Conservation (phyloP, 2,329 filamentous ascomycete genomes). For the Botryosphaeria dothidea region DNA sequence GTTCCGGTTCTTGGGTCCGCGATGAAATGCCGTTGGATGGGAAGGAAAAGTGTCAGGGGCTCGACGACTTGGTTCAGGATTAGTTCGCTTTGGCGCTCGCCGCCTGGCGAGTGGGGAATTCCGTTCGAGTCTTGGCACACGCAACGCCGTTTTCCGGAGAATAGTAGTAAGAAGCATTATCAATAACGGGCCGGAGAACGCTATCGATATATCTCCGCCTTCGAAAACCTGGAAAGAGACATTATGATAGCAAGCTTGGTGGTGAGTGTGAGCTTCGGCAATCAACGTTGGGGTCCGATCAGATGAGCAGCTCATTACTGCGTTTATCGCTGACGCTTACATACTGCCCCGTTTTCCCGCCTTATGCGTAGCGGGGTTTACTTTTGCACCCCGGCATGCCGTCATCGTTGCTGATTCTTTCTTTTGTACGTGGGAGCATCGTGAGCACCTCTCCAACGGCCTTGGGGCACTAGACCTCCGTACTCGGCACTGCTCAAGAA, state of each 20-base stretch:
- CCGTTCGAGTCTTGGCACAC: not conserved
- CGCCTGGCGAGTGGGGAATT: not conserved
- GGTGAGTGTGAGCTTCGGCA: not conserved
- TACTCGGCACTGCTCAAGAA: not conserved
- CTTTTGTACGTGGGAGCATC: not conserved
- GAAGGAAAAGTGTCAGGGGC: not conserved
- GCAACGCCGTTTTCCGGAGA: not conserved
- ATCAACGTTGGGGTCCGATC: not conserved
- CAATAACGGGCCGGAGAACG: not conserved
- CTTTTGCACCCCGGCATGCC: not conserved
- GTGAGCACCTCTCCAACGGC: not conserved
- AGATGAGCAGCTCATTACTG: not conserved
- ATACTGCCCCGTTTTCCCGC: not conserved
- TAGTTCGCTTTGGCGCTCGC: not conserved
- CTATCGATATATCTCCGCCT: not conserved
- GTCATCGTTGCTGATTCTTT: not conserved
- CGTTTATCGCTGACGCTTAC: not conserved
- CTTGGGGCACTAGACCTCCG: not conserved
- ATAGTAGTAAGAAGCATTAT: conserved; percentile 1
- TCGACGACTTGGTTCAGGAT: not conserved
- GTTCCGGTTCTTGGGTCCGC: not conserved
- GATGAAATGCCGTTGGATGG: not conserved
- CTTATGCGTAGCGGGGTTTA: conserved; percentile 5
- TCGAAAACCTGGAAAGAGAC: not conserved
- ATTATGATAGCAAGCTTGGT: not conserved